These are phyloP conservation scores for Beauveria bassiana DNA, from an alignment of 2,329 filamentous ascomycete genomes.

Conservation along the genomic window DNA sequence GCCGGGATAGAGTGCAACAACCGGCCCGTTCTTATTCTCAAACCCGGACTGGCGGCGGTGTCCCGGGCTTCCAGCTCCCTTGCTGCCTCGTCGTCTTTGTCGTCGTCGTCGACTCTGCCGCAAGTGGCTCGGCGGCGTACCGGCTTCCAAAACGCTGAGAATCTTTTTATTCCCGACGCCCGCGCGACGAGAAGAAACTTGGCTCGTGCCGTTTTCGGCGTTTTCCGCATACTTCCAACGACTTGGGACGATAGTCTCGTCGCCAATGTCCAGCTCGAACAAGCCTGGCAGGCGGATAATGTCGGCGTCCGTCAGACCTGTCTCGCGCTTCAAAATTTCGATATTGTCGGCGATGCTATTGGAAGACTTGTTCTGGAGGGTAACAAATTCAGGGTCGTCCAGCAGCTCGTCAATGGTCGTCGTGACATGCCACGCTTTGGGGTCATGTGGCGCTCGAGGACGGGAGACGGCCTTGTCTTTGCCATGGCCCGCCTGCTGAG, in stretches of 20 bases:
- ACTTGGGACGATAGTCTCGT: background rate
- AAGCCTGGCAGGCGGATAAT: constrained; percentile 17
- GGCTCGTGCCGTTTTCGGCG: too few species aligned
- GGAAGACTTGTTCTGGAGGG: background rate
- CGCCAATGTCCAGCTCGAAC: constrained; percentile 11
- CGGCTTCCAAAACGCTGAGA: too few species aligned
- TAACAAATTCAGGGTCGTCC: background rate
- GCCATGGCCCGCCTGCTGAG: background rate
- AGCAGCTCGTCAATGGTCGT: background rate
- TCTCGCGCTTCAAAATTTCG: constrained; percentile 17
- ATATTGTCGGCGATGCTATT: constrained; percentile 18
- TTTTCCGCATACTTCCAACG: too few species aligned
- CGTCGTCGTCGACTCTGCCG: too few species aligned
- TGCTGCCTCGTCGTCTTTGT: too few species aligned
- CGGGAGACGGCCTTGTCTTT: constrained; percentile 3
- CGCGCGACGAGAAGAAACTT: too few species aligned
- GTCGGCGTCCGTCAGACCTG: constrained; percentile 17
- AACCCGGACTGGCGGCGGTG: too few species aligned
- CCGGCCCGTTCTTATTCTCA: too few species aligned
- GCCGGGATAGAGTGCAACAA: constrained; percentile 9
- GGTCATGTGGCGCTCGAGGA: background rate
- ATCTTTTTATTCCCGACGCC: too few species aligned
- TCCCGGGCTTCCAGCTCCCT: too few species aligned
- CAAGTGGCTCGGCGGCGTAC: too few species aligned
- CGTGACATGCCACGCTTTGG: background rate